Evolutionary conservation across 176 grass and related monocot species (phyloP), one percentile per base, ranked within the genome.

Genomic region (Stipa capillata): DNA sequence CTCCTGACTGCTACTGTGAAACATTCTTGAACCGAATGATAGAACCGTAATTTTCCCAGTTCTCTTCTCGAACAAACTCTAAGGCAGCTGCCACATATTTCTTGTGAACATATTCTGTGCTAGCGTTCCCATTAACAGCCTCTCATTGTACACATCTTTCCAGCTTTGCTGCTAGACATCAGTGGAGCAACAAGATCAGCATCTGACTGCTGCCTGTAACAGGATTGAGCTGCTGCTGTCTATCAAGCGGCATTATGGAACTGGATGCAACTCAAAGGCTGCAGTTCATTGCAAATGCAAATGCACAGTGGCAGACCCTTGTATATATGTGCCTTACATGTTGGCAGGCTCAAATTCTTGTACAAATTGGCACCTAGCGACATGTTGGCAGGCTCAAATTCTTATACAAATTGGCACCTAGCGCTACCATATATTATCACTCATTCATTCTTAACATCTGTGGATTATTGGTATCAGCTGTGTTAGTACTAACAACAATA

Each of bases 211-310:
- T 68, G 12, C 37, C 27, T 77, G 35, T 35, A 66, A 7, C 48
- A 76, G 13, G 16, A 43, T n/a, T n/a, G n/a, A n/a, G n/a, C n/a
- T n/a, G n/a, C n/a, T n/a, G n/a, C n/a, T n/a, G n/a, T n/a, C n/a
- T n/a, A 75, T 23, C 58, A 74, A 34, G 61, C 41, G 23, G 23
- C 81, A 23, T 74, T 76, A 31, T 87, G 34, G 28, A 62, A 60
- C 62, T 63, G 52, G 42, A 32, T 66, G 61, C 31, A 57, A n/a
- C 25, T 69, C 61, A 60, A 57, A 58, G 39, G 37, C 32, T 81
- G 14, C n/a, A 39, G 23, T 49, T 82, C 45, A 74, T 6, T 56
- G 5, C 20, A 63, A 49, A 16, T 55, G 12, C 49, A 77, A 18
- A 47, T 79, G n/a, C 54, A 70, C 59, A 65, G 21, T 67, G 4